phyloP scores from a whole-genome alignment of 805 yeast genomes.

The Schizosaccharomyces octosporus region DNA sequence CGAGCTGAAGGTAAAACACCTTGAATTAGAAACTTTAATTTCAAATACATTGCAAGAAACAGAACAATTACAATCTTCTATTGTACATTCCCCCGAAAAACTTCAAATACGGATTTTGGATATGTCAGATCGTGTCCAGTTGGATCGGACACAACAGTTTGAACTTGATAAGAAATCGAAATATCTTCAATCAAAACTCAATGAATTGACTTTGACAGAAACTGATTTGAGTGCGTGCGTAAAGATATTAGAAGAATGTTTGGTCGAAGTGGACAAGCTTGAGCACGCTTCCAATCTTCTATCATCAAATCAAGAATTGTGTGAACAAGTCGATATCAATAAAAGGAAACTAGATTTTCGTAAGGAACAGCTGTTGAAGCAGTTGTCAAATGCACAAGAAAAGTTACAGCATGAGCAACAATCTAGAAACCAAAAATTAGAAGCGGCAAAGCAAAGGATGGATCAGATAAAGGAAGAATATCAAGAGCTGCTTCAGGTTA shows the following conservation, averaged over 20 bases:
- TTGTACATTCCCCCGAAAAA: constrained; percentile 34
- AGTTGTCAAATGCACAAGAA: constrained; percentile 25
- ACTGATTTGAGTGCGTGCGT: constrained; percentile 22
- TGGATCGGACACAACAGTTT: constrained; percentile 18
- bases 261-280: constrained; percentile 22
- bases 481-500: constrained; percentile 24
- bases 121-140: constrained; percentile 21
- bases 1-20: not conserved
- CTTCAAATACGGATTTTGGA: constrained; percentile 29
- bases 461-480: constrained; percentile 22
- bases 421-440: constrained; percentile 23
- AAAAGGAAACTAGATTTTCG: constrained; percentile 19
- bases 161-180: constrained; percentile 24
- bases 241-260: constrained; percentile 25
- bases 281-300: constrained; percentile 19
- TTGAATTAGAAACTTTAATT: not conserved
- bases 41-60: constrained; percentile 24
- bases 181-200: constrained; percentile 29
- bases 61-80: constrained; percentile 34
- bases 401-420: constrained; percentile 21
- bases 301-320: constrained; percentile 18
- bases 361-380: constrained; percentile 24
- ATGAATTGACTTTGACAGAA: constrained; percentile 30
- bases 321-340: constrained; percentile 18
- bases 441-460: constrained; percentile 20